Conservation (phyloP, 257 asterid genomes). For the Cynanchum wilfordii region DNA sequence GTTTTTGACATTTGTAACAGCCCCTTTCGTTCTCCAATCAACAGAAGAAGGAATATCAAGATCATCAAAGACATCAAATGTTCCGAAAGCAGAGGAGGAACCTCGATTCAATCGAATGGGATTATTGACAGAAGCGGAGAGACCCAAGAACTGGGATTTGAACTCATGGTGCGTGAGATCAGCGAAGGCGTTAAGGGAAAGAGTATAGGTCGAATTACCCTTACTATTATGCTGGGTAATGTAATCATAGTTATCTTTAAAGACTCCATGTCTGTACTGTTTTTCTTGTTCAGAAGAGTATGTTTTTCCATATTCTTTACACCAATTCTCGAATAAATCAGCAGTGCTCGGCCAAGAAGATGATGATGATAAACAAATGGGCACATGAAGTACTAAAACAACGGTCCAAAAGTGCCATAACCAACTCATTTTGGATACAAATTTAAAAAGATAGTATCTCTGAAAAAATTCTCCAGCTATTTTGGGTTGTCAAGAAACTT, state of each 20-base stretch:
- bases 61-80: slow-evolving; percentile 23
- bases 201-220: slow-evolving; percentile 54
- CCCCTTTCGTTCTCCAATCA: slow-evolving; percentile 91
- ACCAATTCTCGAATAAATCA: slow-evolving; percentile 70
- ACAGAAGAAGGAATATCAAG: slow-evolving; percentile 51
- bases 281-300: slow-evolving; percentile 70
- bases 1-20: slow-evolving; percentile 79
- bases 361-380: too few species aligned
- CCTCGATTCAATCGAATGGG: slow-evolving; percentile 53
- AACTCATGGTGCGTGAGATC: slow-evolving; percentile 88
- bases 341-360: slow-evolving; percentile 23
- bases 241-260: slow-evolving; percentile 52
- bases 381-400: slow-evolving; percentile 22
- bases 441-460: too few species aligned
- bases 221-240: slow-evolving; percentile 45
- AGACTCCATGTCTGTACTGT: slow-evolving; percentile 46
- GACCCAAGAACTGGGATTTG: slow-evolving; percentile 64
- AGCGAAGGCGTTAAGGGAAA: slow-evolving; percentile 74
- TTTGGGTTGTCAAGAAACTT: too few species aligned
- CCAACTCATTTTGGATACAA: too few species aligned
- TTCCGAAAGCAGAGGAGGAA: slow-evolving; percentile 22
- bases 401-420: slow-evolving; percentile 24
- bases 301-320: slow-evolving; percentile 50
- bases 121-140: slow-evolving; percentile 43
- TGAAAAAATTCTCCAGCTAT: too few species aligned